Evolutionary conservation across 2,329 filamentous ascomycete species (phyloP).

Genomic region (Trichoderma breve): DNA sequence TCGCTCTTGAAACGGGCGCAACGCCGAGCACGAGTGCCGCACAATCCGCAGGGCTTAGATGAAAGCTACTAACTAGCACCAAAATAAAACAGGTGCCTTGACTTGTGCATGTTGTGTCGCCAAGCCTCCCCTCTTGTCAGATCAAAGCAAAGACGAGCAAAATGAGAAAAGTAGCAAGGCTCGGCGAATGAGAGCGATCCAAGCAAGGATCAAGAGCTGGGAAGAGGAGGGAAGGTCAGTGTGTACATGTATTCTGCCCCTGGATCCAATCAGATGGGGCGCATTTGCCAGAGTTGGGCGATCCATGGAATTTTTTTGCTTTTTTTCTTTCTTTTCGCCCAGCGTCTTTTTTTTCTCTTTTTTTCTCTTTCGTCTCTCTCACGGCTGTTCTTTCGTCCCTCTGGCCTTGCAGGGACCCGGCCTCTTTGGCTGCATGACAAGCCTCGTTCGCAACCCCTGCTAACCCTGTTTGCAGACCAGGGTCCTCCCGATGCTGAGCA

Average conservation of each 20-base stretch:
- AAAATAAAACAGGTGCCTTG: background rate
- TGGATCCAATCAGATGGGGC: background rate
- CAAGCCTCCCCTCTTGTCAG: background rate
- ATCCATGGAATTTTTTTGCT: background rate
- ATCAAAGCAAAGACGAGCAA: background rate
- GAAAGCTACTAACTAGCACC: background rate
- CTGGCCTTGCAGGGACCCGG: background rate
- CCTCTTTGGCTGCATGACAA: slow-evolving; percentile 5
- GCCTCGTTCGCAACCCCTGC: slow-evolving; percentile 9
- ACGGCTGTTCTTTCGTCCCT: background rate
- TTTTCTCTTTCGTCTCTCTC: background rate
- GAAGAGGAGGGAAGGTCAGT: background rate
- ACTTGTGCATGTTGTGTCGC: background rate
- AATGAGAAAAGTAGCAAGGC: background rate
- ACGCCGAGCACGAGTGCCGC: background rate
- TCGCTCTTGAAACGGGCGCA: slow-evolving; percentile 4
- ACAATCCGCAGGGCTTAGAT: background rate
- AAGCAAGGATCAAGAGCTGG: background rate
- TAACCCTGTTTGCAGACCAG: background rate
- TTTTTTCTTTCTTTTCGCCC: too few species aligned
- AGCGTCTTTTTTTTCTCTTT: background rate
- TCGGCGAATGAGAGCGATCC: background rate
- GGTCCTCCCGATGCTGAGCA: background rate
- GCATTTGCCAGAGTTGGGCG: background rate
- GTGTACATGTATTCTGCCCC: background rate